phyloP scores from a whole-genome alignment of 768 basidiomycete species.

The Lactarius hatsudake region DNA sequence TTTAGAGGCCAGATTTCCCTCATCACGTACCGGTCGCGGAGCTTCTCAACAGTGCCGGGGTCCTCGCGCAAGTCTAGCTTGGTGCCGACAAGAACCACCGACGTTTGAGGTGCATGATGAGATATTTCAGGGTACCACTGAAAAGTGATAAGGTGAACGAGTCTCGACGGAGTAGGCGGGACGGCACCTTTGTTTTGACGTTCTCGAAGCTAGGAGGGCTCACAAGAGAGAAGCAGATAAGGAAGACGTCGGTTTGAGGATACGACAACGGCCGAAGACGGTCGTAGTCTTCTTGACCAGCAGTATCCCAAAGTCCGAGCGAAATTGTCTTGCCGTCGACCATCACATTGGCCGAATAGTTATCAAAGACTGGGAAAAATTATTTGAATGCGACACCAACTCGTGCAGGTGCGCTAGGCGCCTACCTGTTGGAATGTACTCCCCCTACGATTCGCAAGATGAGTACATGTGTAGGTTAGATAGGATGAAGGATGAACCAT shows the following conservation, averaged over 20 bases:
- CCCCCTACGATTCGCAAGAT: slow-evolving; percentile 55
- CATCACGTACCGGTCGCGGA: slow-evolving; percentile 74
- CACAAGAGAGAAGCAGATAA: slow-evolving; percentile 98
- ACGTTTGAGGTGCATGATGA: slow-evolving; percentile 94
- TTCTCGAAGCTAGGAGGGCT: slow-evolving; percentile 98
- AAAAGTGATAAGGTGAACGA: slow-evolving; percentile 12
- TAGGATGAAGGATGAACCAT: slow-evolving; percentile 36
- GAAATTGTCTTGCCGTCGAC: slow-evolving; percentile 99
- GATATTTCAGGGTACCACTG: slow-evolving; percentile 98
- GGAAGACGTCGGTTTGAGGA: slow-evolving; percentile 98
- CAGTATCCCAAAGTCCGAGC: slow-evolving; percentile 99
- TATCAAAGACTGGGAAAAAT: slow-evolving; percentile 79
- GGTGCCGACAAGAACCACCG: slow-evolving; percentile 92
- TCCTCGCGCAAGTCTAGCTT: slow-evolving; percentile 98
- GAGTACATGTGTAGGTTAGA: slow-evolving; percentile 15
- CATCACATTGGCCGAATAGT: slow-evolving; percentile 98
- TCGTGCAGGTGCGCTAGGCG: slow-evolving; percentile 16
- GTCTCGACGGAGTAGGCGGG: neutral
- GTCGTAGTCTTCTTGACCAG: slow-evolving; percentile 99
- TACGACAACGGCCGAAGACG: slow-evolving; percentile 96
- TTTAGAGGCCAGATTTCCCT: neutral
- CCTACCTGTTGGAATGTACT: slow-evolving; percentile 93
- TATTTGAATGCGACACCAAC: slow-evolving; percentile 7
- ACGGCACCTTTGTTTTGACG: slow-evolving; percentile 85
- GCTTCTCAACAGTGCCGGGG: slow-evolving; percentile 84